Percentiles rank a stretch among this genome's conserved stretches.
Conservation (phyloP, 345 rosid genomes). For the Acer campestre region DNA sequence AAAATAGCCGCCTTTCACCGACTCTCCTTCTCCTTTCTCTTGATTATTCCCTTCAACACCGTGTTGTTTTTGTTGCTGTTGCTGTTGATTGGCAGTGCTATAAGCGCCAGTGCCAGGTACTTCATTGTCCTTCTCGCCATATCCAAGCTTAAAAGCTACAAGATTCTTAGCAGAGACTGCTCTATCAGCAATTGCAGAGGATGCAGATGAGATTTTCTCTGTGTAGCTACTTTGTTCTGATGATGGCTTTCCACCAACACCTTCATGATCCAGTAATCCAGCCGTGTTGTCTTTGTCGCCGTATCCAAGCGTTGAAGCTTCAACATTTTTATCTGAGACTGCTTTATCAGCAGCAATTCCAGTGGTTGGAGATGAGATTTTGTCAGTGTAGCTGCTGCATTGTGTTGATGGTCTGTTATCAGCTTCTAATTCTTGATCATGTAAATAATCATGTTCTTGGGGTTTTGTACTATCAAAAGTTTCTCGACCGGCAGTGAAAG, state of each 20-base stretch:
- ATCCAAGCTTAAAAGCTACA: slow-evolving; percentile 65
- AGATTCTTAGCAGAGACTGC: slow-evolving; percentile 50
- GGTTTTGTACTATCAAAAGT: slow-evolving; percentile 1
- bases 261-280: slow-evolving; percentile 4
- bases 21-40: slow-evolving; percentile 50
- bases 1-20: slow-evolving; percentile 47
- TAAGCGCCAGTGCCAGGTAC: too few species aligned
- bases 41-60: slow-evolving; percentile 17
- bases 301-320: slow-evolving; percentile 63
- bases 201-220: slow-evolving; percentile 42
- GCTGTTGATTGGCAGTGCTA: neutral
- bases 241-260: slow-evolving; percentile 4
- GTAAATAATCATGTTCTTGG: neutral
- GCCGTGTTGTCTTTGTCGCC: slow-evolving; percentile 14
- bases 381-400: slow-evolving; percentile 26
- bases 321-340: slow-evolving; percentile 43
- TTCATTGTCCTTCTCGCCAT: slow-evolving; percentile 24
- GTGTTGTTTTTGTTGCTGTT: neutral
- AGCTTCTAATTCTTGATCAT: neutral
- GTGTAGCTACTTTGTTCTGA: slow-evolving; percentile 37
- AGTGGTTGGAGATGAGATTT: slow-evolving; percentile 27
- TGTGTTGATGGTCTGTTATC: slow-evolving; percentile 20
- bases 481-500: neutral
- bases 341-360: slow-evolving; percentile 43
- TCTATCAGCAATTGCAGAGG: too few species aligned